Evolutionary conservation across 805 yeast species (phyloP).

Genomic region (Priceomyces medius): DNA sequence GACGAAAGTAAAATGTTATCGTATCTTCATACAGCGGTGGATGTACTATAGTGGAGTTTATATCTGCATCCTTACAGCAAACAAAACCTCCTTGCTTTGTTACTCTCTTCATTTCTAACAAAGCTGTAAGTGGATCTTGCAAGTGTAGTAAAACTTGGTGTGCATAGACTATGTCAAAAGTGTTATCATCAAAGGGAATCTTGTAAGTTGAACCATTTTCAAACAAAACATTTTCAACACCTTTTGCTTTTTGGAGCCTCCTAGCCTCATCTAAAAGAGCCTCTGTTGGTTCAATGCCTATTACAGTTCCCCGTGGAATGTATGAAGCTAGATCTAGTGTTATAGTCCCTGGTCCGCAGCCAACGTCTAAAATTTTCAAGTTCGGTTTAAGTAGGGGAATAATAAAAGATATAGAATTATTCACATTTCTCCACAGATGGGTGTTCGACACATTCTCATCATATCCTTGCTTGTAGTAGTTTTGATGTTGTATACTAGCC

Average conservation of each 20-base stretch:
- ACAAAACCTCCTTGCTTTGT: slow-evolving; percentile 31
- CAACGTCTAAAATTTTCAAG: slow-evolving; percentile 36
- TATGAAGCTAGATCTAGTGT: slow-evolving; percentile 32
- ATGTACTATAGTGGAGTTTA: slow-evolving; percentile 13
- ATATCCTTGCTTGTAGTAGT: slow-evolving; percentile 23
- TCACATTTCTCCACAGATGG: slow-evolving; percentile 35
- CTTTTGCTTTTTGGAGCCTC: slow-evolving; percentile 7
- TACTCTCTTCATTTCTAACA: slow-evolving; percentile 37
- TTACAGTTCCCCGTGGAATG: slow-evolving; percentile 23
- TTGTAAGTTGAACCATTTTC: slow-evolving; percentile 28
- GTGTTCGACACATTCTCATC: slow-evolving; percentile 22
- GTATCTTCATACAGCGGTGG: slow-evolving; percentile 17
- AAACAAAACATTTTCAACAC: slow-evolving; percentile 20
- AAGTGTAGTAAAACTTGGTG: slow-evolving; percentile 41
- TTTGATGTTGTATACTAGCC: slow-evolving; percentile 14
- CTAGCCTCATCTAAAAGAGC: slow-evolving; percentile 28
- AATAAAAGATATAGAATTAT: slow-evolving; percentile 24
- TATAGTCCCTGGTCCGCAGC: slow-evolving; percentile 45
- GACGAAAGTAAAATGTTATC: slow-evolving; percentile 7
- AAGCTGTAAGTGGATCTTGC: slow-evolving; percentile 29
- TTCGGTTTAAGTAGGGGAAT: slow-evolving; percentile 24
- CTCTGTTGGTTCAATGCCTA: slow-evolving; percentile 32
- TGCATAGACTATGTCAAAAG: slow-evolving; percentile 39
- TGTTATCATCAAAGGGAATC: slow-evolving; percentile 32
- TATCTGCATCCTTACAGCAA: slow-evolving; percentile 33